Conservation (phyloP, 1,139 yeast species). For the Geotrichum candidum region DNA sequence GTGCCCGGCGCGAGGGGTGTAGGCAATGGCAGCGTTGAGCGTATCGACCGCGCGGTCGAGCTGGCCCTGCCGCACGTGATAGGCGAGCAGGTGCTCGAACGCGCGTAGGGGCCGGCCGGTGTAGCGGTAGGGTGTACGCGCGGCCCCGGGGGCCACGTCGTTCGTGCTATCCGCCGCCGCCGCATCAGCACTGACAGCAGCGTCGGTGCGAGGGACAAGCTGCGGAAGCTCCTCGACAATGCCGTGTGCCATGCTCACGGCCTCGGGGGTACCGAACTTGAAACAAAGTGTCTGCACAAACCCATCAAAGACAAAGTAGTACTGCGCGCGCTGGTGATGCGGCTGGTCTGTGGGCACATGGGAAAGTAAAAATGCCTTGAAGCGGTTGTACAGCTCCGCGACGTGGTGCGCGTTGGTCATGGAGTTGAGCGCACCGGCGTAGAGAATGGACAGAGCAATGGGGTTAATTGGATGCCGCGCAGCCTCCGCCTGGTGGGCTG, state of each 20-base stretch:
- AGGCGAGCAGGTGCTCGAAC: neutral
- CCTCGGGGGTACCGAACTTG: slow-evolving; percentile 5
- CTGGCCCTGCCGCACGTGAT: neutral
- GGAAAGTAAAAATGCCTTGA: neutral
- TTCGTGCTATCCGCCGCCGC: neutral
- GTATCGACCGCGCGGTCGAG: neutral
- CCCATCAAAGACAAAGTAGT: slow-evolving; percentile 6
- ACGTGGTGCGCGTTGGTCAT: slow-evolving; percentile 3
- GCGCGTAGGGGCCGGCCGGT: neutral
- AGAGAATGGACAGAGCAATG: slow-evolving; percentile 12
- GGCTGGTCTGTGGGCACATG: neutral
- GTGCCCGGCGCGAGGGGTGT: neutral
- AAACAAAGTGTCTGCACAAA: slow-evolving; percentile 7
- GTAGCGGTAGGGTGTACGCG: neutral
- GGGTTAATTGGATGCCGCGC: slow-evolving; percentile 10
- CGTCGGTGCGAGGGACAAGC: neutral
- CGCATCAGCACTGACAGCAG: neutral
- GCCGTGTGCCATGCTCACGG: slow-evolving; percentile 7
- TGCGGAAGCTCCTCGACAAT: slow-evolving; percentile 6
- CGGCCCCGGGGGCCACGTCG: neutral
- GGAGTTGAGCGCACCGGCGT: slow-evolving; percentile 4
- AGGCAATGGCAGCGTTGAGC: neutral
- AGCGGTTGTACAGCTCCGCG: slow-evolving; percentile 2
- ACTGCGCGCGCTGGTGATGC: neutral
- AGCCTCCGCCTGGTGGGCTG: neutral